A percentile compares a stretch with the other conserved stretches of the same genome.
Conservation (phyloP, 164 flowering plant genomes). For the Stephania cephalantha region DNA sequence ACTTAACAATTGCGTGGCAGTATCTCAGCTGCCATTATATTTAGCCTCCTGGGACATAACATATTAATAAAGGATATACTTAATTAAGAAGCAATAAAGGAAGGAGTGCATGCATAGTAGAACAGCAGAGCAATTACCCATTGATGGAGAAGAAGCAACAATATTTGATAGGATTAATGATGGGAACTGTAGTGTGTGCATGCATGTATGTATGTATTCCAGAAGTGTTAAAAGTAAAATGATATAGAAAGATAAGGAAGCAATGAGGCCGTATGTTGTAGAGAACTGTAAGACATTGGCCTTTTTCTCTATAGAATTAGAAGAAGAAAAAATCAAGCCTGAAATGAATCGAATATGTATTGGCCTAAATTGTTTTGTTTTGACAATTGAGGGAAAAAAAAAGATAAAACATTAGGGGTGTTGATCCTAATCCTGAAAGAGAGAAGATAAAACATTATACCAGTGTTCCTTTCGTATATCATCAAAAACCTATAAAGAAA, state of each 20-base stretch:
- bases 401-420: no score
- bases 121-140: no score
- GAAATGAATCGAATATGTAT: no score
- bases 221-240: not conserved
- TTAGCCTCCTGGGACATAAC: conserved; percentile 28
- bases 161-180: no score
- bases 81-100: conserved; percentile 8
- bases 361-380: no score
- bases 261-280: not conserved
- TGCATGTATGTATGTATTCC: no score
- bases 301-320: no score
- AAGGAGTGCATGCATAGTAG: not conserved
- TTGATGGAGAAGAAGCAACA: no score
- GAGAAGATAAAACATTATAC: conserved; percentile 30
- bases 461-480: conserved; percentile 58
- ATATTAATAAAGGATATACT: not conserved
- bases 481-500: conserved; percentile 50
- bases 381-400: no score
- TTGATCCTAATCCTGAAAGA: no score
- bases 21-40: conserved; percentile 25
- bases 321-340: no score
- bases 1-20: conserved; percentile 16
- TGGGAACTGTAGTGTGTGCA: no score
- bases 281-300: not conserved
- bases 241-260: not conserved